Conservation (phyloP, 441 rosid genomes). For the Gossypium lobatum region DNA sequence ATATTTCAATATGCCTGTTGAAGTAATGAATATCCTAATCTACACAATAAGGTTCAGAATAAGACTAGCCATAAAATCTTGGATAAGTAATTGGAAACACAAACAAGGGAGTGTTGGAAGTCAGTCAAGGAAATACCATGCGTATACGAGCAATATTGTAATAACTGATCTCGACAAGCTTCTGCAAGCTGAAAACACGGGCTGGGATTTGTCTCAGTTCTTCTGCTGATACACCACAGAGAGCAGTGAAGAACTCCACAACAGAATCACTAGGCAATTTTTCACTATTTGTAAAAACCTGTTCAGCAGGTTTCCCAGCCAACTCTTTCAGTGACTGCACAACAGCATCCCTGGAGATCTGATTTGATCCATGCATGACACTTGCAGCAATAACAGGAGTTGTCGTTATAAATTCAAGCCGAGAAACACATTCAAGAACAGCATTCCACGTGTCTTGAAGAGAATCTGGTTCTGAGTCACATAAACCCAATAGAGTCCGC, state of each 20-base stretch:
- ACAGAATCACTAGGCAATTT: conserved; percentile 89
- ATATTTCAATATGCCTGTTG: neutral
- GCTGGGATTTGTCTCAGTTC: conserved; percentile 97
- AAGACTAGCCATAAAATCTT: conserved; percentile 7
- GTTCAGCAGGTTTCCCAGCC: conserved; percentile 95
- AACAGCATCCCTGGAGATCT: conserved; percentile 95
- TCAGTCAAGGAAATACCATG: conserved; percentile 54
- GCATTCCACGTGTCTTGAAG: conserved; percentile 99
- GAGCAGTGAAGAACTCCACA: conserved; percentile 97
- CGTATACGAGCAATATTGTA: conserved; percentile 99
- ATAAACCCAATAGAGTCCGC: conserved; percentile 73
- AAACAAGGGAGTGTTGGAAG: neutral
- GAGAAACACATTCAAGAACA: conserved; percentile 96
- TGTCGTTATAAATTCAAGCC: conserved; percentile 91
- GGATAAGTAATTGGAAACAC: conserved; percentile 10
- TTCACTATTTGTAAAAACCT: conserved; percentile 87
- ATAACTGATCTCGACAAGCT: conserved; percentile 98
- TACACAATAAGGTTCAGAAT: neutral
- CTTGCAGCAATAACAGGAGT: conserved; percentile 91
- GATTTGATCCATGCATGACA: conserved; percentile 98
- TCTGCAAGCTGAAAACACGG: conserved; percentile 98
- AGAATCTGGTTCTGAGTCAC: conserved; percentile 74
- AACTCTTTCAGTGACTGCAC: conserved; percentile 86
- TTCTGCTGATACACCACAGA: conserved; percentile 97
- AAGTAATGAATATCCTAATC: neutral